A percentile compares a stretch with the other conserved stretches of the same genome.
phyloP scores from a whole-genome alignment of 805 yeast genomes.

The Kuraishia hungarica region DNA sequence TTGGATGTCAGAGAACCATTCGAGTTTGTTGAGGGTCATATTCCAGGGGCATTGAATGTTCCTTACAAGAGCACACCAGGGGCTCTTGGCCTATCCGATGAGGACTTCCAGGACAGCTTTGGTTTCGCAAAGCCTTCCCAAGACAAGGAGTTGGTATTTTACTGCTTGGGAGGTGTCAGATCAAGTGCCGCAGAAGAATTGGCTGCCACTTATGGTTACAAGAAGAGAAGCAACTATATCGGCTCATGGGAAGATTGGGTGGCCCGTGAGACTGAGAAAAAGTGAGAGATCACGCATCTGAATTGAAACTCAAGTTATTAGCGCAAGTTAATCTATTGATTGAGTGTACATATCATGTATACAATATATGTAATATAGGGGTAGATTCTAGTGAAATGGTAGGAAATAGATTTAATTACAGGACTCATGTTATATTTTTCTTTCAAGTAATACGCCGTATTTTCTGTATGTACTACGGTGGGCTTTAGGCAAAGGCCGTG shows the following conservation, averaged over 20 bases:
- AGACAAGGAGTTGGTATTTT: slow-evolving; percentile 72
- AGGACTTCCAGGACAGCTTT: slow-evolving; percentile 73
- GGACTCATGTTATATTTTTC: not conserved
- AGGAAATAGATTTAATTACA: not conserved
- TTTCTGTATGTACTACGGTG: too few species aligned
- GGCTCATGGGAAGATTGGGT: slow-evolving; percentile 91
- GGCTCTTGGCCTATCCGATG: slow-evolving; percentile 71
- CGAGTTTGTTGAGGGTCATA: slow-evolving; percentile 63
- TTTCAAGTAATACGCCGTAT: too few species aligned
- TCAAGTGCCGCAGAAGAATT: slow-evolving; percentile 85
- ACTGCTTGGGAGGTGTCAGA: slow-evolving; percentile 90
- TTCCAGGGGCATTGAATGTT: slow-evolving; percentile 79
- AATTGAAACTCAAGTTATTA: not conserved
- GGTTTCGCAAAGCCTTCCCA: slow-evolving; percentile 72
- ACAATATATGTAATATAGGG: not conserved
- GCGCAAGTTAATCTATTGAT: not conserved
- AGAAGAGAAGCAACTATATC: slow-evolving; percentile 71
- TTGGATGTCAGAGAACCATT: slow-evolving; percentile 92
- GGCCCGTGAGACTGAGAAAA: slow-evolving; percentile 19
- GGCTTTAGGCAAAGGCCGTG: too few species aligned
- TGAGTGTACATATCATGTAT: not conserved
- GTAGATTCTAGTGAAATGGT: not conserved
- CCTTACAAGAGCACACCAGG: slow-evolving; percentile 92
- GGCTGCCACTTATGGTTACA: slow-evolving; percentile 85
- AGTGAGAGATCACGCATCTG: not conserved